Base-by-base conservation (phyloP, 2,329 filamentous ascomycete genomes). In the Colletotrichum sp. region DNA sequence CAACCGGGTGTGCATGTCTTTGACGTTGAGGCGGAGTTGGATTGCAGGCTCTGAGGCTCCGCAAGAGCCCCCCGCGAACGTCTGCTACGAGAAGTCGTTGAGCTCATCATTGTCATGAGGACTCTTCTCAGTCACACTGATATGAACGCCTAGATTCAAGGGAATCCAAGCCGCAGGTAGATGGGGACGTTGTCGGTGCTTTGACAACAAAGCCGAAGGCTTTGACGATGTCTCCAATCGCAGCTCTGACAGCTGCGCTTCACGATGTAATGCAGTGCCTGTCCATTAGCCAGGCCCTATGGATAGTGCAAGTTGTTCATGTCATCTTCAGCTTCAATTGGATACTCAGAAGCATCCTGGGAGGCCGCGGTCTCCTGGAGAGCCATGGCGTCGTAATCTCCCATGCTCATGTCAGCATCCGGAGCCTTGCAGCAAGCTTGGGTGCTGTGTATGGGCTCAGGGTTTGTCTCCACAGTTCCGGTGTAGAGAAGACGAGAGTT, bases 151-250 rank as follows among this genome's bases (percentile, higher is more conserved):
- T 49, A 49, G 10, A 13, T 36, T 5, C 62, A 49, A n/a, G 10
- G 16, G 32, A 16, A 28, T 52, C 70, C 71, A 74, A 16, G 69
- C 32, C 3, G 49, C 74, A 6, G 74, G 64, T 8, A 76, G 12
- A 2, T 21, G 18, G 30, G 34, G 8, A n/a, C 39, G 39, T 0
- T 21, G 10, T 49, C 44, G 1, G 0, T n/a, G 44, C 9, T 39
- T 39, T 39, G 15, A 39, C 18, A 21, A 49, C 44, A 21, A 49
- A n/a, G 44, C 4, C 44, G 44, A 18, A 21, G 44, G 44, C 44
- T 49, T n/a, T 49, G 44, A 49, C 44, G 44, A 49, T 49, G 44
- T 49, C 44, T 49, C 44, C 9, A n/a, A 49, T 49, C 18, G 39
- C 39, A 1, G 39, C 39, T 44, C 5, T 44, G 16, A 44, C 8